Evolutionary conservation across 2,329 filamentous ascomycete species (phyloP).

Genomic region (Calonectria crousiana): DNA sequence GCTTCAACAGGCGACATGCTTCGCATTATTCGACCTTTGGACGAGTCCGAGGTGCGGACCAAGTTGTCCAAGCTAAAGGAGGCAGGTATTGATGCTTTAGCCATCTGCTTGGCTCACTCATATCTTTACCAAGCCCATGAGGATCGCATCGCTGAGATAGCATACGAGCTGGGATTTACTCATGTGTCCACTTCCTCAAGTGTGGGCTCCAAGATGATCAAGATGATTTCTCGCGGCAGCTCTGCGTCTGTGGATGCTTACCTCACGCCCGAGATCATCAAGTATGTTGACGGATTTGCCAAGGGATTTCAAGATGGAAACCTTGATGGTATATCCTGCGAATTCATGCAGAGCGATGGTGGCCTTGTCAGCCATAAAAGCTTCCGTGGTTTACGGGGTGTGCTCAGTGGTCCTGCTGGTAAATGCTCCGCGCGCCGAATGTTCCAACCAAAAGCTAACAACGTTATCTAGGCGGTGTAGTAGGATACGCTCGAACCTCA

Average conservation of each 20-base stretch:
- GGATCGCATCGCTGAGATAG: slow-evolving; percentile 50
- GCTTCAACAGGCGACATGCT: slow-evolving; percentile 77
- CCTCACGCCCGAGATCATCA: slow-evolving; percentile 53
- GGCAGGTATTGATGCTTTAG: slow-evolving; percentile 63
- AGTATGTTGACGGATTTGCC: slow-evolving; percentile 48
- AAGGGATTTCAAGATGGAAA: slow-evolving; percentile 32
- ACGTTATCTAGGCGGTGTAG: slow-evolving; percentile 12
- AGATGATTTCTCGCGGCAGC: slow-evolving; percentile 54
- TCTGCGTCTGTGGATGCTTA: slow-evolving; percentile 58
- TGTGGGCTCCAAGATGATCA: slow-evolving; percentile 54
- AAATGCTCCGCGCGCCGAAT: neutral
- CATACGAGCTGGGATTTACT: slow-evolving; percentile 54
- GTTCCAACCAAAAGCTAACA: neutral
- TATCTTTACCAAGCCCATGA: slow-evolving; percentile 72
- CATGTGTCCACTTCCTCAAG: slow-evolving; percentile 49
- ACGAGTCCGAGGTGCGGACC: slow-evolving; percentile 62
- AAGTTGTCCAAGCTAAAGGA: slow-evolving; percentile 72
- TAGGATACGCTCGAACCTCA: slow-evolving; percentile 29
- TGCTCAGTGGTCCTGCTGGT: slow-evolving; percentile 41
- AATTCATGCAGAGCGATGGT: slow-evolving; percentile 41
- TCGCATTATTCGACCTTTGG: slow-evolving; percentile 71
- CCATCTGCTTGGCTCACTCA: slow-evolving; percentile 78
- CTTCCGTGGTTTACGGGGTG: slow-evolving; percentile 38
- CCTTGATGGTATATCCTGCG: slow-evolving; percentile 29
- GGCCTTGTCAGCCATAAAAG: slow-evolving; percentile 39